Conservation (phyloP, 305 asterid genomes). For the Coffea humblotiana region DNA sequence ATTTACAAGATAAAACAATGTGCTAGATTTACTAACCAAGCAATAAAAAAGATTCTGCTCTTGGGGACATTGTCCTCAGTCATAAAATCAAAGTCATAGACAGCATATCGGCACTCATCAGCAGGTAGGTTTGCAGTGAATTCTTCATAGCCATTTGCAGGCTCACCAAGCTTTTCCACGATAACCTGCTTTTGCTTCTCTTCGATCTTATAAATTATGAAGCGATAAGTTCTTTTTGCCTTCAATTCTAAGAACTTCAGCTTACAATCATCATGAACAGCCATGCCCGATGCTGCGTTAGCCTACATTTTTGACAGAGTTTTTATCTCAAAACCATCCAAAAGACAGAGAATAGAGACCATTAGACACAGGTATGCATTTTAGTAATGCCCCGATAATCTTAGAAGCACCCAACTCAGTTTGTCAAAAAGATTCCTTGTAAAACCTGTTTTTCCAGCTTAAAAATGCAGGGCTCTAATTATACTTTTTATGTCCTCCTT, state of each 20-base stretch:
- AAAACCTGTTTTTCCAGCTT: background rate
- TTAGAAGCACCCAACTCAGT: background rate
- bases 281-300: constrained; percentile 42
- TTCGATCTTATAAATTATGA: constrained; percentile 38
- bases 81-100: constrained; percentile 40
- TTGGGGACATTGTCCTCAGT: constrained; percentile 38
- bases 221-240: constrained; percentile 37
- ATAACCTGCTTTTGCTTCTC: constrained; percentile 37
- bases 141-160: constrained; percentile 35
- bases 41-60: constrained; percentile 42
- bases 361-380: background rate
- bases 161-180: constrained; percentile 39
- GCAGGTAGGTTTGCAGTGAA: constrained; percentile 37
- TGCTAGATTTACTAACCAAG: constrained; percentile 24
- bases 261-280: constrained; percentile 41
- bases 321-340: background rate
- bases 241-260: constrained; percentile 41
- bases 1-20: background rate
- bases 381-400: background rate
- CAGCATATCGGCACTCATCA: constrained; percentile 44
- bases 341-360: background rate
- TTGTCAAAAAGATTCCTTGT: background rate
- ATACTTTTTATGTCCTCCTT: background rate
- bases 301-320: constrained; percentile 24
- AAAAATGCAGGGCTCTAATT: background rate